Evolutionary conservation across 345 rosid species (phyloP).

Genomic region (Nasturtium officinale): DNA sequence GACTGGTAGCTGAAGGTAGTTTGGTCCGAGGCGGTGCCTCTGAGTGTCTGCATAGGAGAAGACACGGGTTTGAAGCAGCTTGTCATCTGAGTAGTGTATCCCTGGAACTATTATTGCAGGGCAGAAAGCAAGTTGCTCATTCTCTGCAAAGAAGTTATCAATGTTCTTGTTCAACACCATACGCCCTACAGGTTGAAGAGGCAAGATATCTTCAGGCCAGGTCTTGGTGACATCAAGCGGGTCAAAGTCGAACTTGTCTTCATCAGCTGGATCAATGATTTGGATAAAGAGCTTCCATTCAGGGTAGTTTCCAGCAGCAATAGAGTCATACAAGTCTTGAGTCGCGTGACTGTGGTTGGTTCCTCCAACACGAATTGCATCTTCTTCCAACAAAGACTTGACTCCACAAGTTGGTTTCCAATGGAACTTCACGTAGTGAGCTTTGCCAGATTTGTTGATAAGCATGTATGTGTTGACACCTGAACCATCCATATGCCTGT

Average conservation of each 20-base stretch:
- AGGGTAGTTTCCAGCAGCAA: conserved; percentile 94
- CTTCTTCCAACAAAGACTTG: conserved; percentile 81
- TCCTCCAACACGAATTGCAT: conserved; percentile 87
- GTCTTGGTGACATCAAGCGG: conserved; percentile 96
- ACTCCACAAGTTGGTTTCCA: conserved; percentile 99
- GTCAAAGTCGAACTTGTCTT: conserved; percentile 84
- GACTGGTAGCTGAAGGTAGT: conserved; percentile 92
- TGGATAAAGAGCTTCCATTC: conserved; percentile 96
- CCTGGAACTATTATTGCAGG: conserved; percentile 95
- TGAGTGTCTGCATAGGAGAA: conserved; percentile 94
- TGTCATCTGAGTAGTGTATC: conserved; percentile 84
- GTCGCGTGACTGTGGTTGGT: conserved; percentile 97
- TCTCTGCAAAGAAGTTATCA: conserved; percentile 95
- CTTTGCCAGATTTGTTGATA: conserved; percentile 84
- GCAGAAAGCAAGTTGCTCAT: conserved; percentile 93
- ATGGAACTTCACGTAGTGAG: conserved; percentile 84
- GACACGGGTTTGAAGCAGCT: conserved; percentile 85
- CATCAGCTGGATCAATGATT: conserved; percentile 82
- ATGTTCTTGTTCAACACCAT: conserved; percentile 96
- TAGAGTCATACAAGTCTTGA: conserved; percentile 88
- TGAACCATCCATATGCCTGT: conserved; percentile 92
- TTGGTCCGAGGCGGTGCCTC: conserved; percentile 98
- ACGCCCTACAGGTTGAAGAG: conserved; percentile 94
- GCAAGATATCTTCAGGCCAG: conserved; percentile 97
- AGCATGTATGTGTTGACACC: conserved; percentile 90